A percentile compares a stretch with the other conserved stretches of the same genome.
These are phyloP conservation scores for Henningerozyma blattae DNA, from an alignment of 805 yeast species.

Conservation along the genomic window DNA sequence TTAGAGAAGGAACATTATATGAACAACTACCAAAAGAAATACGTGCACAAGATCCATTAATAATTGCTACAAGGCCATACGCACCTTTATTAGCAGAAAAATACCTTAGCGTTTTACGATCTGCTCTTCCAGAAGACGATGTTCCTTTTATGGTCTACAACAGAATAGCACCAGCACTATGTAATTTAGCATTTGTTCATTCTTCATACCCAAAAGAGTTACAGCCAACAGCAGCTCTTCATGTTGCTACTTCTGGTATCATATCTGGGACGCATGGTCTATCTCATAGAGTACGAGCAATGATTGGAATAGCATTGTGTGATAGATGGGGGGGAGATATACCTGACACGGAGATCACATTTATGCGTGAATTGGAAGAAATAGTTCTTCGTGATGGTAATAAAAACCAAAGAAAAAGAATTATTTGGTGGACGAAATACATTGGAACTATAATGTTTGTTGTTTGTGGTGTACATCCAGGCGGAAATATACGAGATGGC, in stretches of 20 bases:
- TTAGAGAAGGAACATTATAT: constrained; percentile 63
- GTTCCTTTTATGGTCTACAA: constrained; percentile 47
- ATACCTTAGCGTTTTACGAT: constrained; percentile 40
- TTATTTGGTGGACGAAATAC: constrained; percentile 64
- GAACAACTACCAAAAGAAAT: constrained; percentile 46
- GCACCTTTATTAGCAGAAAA: constrained; percentile 53
- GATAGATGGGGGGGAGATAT: constrained; percentile 78
- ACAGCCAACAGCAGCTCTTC: constrained; percentile 63
- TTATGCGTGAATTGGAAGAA: constrained; percentile 35
- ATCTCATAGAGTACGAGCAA: constrained; percentile 57
- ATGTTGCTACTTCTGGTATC: constrained; percentile 62
- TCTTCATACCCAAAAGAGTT: constrained; percentile 67
- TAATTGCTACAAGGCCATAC: constrained; percentile 59
- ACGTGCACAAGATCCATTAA: constrained; percentile 54
- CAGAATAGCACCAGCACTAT: constrained; percentile 57
- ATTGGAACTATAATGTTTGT: constrained; percentile 66
- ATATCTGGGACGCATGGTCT: constrained; percentile 68
- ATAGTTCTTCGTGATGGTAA: constrained; percentile 36
- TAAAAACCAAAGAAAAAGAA: constrained; percentile 31
- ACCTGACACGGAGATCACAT: constrained; percentile 40
- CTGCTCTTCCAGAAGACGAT: constrained; percentile 44
- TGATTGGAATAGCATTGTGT: constrained; percentile 62
- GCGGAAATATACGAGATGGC: constrained; percentile 60
- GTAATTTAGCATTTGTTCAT: constrained; percentile 66
- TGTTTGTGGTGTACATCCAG: constrained; percentile 72